Base-by-base conservation (phyloP, 306 rosid species). In the Cucurbita moschata region DNA sequence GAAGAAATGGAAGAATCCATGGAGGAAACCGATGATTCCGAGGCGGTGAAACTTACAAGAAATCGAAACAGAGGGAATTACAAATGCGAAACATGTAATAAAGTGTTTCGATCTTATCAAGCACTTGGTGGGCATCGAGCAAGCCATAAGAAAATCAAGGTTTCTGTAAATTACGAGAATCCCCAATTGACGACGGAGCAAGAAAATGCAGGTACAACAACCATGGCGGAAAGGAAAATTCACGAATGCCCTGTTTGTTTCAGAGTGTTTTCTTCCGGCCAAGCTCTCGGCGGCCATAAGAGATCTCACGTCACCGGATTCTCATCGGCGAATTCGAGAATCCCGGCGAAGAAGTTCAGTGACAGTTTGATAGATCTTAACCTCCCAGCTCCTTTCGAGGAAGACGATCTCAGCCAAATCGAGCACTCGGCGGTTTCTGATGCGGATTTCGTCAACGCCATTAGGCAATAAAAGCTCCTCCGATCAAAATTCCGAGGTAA, bases 51-150 rank as follows among this genome's bases (percentile, higher is more conserved):
- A 72, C 37, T 61, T 5, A 5, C 70, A 2, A 90, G 78, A 71
- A 64, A 7, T 59, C 51, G 81, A 58, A 52, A 59, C 3, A 68
- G 82, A 13, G 90, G 90, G 3, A 94, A 82, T 71, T 91, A 91
- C 82, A 89, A 87, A 83, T 94, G 99, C 14, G 99, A 94, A 65
- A 91, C 99, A 67, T 94, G 99, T 81, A 75, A 86, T 46, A 91
- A 84, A 62, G 87, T 82, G 15, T 89, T 94, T 76, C 82, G 93
- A 74, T 94, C 99, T 6, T 94, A 91, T 30, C 99, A 94, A 73
- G 99, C 97, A 10, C 73, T 94, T 0, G 99, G 99, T 4, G 99
- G 99, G 1, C 99, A 94, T 75, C 84, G 96, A 79, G 99, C 99
- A 7, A 91, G 97, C 76, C 99, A 94, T 79, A 91, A 91, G 87